These are phyloP conservation scores for Dianthus caryophyllus DNA, from an alignment of 148 eudicot genomes.

Conservation along the genomic window DNA sequence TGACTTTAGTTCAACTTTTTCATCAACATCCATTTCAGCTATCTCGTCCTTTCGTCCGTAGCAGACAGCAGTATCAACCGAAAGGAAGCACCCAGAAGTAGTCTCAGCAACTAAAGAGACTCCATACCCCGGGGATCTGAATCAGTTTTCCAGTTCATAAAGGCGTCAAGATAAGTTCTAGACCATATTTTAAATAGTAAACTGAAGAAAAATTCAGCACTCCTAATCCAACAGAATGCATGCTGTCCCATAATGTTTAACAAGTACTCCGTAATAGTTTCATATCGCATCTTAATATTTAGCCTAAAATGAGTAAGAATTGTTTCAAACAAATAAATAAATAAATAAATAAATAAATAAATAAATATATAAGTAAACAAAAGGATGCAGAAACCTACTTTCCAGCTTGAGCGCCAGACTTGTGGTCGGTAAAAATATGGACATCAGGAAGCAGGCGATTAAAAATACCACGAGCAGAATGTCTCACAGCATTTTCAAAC, in stretches of 20 bases:
- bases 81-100: constrained; percentile 72
- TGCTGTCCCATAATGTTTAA: background rate
- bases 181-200: background rate
- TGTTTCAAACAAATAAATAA: background rate
- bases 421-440: constrained; percentile 77
- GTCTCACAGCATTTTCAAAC: constrained; percentile 69
- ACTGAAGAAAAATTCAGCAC: background rate
- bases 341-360: background rate
- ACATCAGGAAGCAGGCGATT: constrained; percentile 84
- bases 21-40: constrained; percentile 45
- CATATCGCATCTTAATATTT: background rate
- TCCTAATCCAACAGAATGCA: constrained; percentile 1
- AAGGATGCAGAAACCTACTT: constrained; percentile 52
- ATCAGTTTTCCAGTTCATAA: constrained; percentile 7
- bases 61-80: constrained; percentile 72
- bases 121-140: constrained; percentile 96
- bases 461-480: constrained; percentile 83
- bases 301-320: background rate
- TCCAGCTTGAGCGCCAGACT: constrained; percentile 70
- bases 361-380: background rate
- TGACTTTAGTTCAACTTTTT: constrained; percentile 42
- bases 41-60: constrained; percentile 45
- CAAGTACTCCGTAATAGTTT: background rate
- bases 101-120: constrained; percentile 82
- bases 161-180: constrained; percentile 3